phyloP scores from a whole-genome alignment of 345 rosid genomes.

The Lagerstroemia speciosa region DNA sequence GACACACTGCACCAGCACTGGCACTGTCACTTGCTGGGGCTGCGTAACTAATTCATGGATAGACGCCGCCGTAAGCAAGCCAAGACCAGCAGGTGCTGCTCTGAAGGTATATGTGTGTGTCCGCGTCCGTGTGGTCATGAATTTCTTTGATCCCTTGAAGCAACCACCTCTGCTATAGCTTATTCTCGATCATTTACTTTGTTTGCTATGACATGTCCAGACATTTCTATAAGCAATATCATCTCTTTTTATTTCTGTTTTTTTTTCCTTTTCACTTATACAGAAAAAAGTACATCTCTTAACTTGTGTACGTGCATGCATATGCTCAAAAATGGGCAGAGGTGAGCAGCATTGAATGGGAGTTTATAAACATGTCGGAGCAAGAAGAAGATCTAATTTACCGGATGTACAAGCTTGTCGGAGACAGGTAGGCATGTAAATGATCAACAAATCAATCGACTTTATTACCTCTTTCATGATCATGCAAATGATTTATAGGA shows the following conservation, averaged over 20 bases:
- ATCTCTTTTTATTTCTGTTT: too few relatives aligned
- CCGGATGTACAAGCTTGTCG: slow-evolving; percentile 85
- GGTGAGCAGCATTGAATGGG: slow-evolving; percentile 94
- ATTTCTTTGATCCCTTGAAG: background rate
- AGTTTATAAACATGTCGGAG: slow-evolving; percentile 73
- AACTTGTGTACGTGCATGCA: too few relatives aligned
- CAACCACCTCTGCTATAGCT: background rate
- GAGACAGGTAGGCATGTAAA: slow-evolving; percentile 73
- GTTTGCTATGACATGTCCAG: background rate
- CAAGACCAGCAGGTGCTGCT: slow-evolving; percentile 37
- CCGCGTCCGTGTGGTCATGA: too few relatives aligned
- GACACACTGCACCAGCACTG: too few relatives aligned
- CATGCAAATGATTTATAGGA: too few relatives aligned
- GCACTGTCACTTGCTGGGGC: background rate
- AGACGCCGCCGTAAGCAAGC: slow-evolving; percentile 58
- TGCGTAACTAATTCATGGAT: slow-evolving; percentile 32
- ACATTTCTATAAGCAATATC: too few relatives aligned
- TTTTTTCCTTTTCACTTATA: too few relatives aligned
- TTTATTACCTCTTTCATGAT: too few relatives aligned
- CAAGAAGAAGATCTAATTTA: slow-evolving; percentile 92
- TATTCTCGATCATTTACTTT: background rate
- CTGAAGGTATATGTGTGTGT: too few relatives aligned
- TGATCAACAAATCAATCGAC: background rate
- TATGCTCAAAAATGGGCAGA: slow-evolving; percentile 47
- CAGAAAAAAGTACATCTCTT: too few relatives aligned